phyloP scores from a whole-genome alignment of 768 basidiomycete species.

The Rhodotorula babjevae region DNA sequence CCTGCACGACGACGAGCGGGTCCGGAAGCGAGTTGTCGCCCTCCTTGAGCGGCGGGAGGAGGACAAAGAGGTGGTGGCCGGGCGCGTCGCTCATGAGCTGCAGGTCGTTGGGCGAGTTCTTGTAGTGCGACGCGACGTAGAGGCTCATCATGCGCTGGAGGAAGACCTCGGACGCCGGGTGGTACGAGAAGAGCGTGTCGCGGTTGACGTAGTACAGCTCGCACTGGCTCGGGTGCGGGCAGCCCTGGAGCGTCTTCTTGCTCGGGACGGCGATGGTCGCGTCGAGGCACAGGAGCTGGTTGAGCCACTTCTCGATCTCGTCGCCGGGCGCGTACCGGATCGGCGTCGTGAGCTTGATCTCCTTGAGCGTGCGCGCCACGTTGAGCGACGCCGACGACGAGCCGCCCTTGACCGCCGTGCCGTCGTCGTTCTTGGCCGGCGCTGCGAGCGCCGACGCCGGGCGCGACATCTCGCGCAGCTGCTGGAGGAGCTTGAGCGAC shows the following conservation, averaged over 20 bases:
- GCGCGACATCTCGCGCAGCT: constrained; percentile 83
- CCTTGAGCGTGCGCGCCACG: constrained; percentile 72
- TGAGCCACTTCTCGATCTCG: constrained; percentile 90
- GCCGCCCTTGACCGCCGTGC: constrained; percentile 20
- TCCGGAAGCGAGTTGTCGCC: constrained; percentile 76
- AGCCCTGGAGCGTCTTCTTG: constrained; percentile 60
- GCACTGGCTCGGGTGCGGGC: constrained; percentile 88
- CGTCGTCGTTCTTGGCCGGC: neutral
- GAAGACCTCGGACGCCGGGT: constrained; percentile 95
- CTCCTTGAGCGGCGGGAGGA: constrained; percentile 84
- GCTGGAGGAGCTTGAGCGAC: constrained; percentile 94
- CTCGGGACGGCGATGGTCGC: constrained; percentile 59
- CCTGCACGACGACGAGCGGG: constrained; percentile 89
- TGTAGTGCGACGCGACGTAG: constrained; percentile 96
- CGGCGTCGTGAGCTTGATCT: constrained; percentile 90
- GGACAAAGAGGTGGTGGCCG: constrained; percentile 91
- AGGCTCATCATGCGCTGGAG: constrained; percentile 97
- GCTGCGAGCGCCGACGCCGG: constrained; percentile 56
- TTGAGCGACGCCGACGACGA: constrained; percentile 54
- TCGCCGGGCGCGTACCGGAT: constrained; percentile 87
- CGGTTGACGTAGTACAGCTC: constrained; percentile 92
- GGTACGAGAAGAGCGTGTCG: constrained; percentile 93
- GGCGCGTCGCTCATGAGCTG: constrained; percentile 95
- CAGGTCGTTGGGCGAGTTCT: constrained; percentile 98
- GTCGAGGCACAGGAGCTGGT: constrained; percentile 81